Percentiles rank a stretch among this genome's conserved stretches.
These are phyloP conservation scores for Calonectria pseudoturangicola DNA, from an alignment of 2,329 filamentous ascomycete genomes.

Conservation along the genomic window DNA sequence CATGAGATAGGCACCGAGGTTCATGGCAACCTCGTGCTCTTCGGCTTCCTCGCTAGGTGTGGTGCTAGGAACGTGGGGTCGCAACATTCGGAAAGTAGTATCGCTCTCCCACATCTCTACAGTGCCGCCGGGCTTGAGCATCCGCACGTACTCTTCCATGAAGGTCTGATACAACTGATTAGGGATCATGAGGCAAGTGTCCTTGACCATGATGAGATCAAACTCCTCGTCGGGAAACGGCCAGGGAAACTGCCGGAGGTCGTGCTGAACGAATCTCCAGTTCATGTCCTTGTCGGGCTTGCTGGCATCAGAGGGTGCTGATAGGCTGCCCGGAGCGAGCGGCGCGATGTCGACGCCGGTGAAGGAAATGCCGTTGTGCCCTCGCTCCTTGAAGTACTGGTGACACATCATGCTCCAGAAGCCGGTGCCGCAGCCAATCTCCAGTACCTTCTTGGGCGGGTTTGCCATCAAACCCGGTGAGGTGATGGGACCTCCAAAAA, in stretches of 20 bases:
- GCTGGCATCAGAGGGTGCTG: conserved; percentile 58
- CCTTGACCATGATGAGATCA: conserved; percentile 92
- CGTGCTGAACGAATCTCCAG: conserved; percentile 93
- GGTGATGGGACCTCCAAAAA: conserved; percentile 88
- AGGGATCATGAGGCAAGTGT: conserved; percentile 81
- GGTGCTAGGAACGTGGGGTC: conserved; percentile 81
- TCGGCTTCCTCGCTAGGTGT: conserved; percentile 63
- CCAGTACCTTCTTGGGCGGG: conserved; percentile 85
- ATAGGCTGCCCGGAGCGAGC: conserved; percentile 70
- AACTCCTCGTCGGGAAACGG: conserved; percentile 89
- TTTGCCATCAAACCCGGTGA: conserved; percentile 79
- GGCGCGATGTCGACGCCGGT: conserved; percentile 89
- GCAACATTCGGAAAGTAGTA: conserved; percentile 86
- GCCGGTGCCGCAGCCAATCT: conserved; percentile 90
- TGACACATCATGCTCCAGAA: conserved; percentile 95
- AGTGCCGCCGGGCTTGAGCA: conserved; percentile 85
- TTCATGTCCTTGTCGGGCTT: conserved; percentile 83
- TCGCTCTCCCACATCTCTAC: conserved; percentile 95
- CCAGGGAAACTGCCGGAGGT: conserved; percentile 83
- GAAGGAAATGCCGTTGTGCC: conserved; percentile 83
- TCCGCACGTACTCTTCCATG: conserved; percentile 84
- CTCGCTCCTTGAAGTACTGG: conserved; percentile 82
- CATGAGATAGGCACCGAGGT: conserved; percentile 87
- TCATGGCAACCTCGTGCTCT: conserved; percentile 78
- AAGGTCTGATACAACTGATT: conserved; percentile 73